Evolutionary conservation across 163 green algal genomes (phyloP).

Genomic region (Dunaliella salina): DNA sequence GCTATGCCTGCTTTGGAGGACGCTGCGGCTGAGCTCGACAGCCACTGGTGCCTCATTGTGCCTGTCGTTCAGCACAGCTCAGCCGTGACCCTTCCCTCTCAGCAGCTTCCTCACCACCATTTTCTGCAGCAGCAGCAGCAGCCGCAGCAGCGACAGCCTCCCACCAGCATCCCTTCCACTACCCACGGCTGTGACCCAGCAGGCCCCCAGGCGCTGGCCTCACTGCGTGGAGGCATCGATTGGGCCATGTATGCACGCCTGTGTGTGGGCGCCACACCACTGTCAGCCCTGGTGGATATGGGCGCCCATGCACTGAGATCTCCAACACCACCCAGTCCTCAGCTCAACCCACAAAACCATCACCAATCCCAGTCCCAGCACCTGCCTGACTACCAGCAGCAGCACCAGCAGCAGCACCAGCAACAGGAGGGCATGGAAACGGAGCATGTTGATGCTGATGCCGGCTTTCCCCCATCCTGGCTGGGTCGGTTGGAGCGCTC

Average conservation of each 20-base stretch:
- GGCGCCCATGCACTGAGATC: constrained; percentile 1
- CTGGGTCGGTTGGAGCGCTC: not conserved
- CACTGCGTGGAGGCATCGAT: not conserved
- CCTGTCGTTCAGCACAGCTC: not conserved
- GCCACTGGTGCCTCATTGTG: not conserved
- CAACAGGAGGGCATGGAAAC: not conserved
- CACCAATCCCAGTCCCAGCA: not conserved
- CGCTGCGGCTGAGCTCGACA: not conserved
- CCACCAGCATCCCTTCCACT: too few relatives aligned
- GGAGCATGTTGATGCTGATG: not conserved
- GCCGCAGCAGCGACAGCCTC: not conserved
- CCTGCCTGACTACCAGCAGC: not conserved
- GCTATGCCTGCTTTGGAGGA: not conserved
- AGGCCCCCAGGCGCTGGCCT: not conserved
- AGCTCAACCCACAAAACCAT: not conserved
- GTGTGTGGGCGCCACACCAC: not conserved
- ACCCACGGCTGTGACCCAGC: too few relatives aligned
- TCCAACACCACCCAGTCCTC: not conserved
- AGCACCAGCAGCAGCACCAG: not conserved
- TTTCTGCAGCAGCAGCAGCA: not conserved
- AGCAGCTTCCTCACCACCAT: not conserved
- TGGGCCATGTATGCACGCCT: not conserved
- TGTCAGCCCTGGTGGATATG: constrained; percentile 13
- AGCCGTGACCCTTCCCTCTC: too few relatives aligned
- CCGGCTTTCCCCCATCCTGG: not conserved